Conservation (phyloP, 495 filamentous ascomycete genomes). For the Aspergillus cavernicola region DNA sequence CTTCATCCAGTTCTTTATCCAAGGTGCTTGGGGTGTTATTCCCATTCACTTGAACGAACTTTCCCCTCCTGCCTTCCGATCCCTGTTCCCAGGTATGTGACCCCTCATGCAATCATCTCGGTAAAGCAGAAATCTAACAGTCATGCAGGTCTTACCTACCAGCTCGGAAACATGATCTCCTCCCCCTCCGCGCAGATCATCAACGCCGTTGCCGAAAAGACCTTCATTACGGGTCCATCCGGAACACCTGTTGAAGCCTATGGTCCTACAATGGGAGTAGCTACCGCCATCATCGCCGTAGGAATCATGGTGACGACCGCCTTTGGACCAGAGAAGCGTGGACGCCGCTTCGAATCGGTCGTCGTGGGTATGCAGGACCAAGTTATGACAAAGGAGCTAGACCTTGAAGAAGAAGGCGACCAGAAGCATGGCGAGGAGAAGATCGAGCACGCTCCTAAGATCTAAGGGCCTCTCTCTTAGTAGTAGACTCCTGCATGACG, state of each 20-base stretch:
- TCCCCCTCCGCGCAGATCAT: conserved; percentile 70
- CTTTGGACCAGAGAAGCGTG: conserved; percentile 57
- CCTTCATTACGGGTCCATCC: conserved; percentile 38
- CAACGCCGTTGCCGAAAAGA: conserved; percentile 59
- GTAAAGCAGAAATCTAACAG: conserved; percentile 2
- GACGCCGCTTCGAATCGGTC: conserved; percentile 60
- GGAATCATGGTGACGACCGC: conserved; percentile 60
- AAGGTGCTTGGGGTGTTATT: conserved; percentile 75
- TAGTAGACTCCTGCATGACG: not conserved
- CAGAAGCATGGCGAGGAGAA: conserved; percentile 6
- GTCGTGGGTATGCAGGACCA: conserved; percentile 51
- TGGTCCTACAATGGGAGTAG: conserved; percentile 64
- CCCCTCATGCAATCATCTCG: not conserved
- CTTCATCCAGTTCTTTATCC: conserved; percentile 74
- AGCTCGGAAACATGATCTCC: conserved; percentile 73
- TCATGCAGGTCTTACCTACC: conserved; percentile 51
- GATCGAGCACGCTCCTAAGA: not conserved
- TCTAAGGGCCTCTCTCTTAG: not conserved
- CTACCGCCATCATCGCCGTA: conserved; percentile 63
- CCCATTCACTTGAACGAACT: conserved; percentile 79
- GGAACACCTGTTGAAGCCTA: conserved; percentile 60
- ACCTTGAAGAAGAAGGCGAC: conserved; percentile 21
- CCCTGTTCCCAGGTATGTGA: conserved; percentile 37
- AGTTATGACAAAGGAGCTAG: conserved; percentile 12
- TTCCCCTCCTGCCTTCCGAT: conserved; percentile 69